A percentile compares a stretch with the other conserved stretches of the same genome.
phyloP scores from a whole-genome alignment of 768 basidiomycete genomes.

The Suillus subaureus region DNA sequence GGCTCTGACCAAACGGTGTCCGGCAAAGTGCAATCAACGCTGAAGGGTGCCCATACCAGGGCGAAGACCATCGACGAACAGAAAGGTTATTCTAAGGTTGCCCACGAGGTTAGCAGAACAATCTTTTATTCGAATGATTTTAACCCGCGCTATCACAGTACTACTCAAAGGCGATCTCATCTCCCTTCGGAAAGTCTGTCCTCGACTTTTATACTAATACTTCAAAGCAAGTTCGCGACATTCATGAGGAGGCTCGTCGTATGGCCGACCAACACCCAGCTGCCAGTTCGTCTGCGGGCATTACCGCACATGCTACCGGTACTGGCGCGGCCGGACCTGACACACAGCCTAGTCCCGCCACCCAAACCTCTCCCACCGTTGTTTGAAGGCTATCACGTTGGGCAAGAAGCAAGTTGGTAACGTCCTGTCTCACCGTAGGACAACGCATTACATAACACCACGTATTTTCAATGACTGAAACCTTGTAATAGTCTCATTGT shows the following conservation, averaged over 20 bases:
- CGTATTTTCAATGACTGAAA: conserved; percentile 4
- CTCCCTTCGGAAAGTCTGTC: conserved; percentile 78
- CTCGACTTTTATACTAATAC: conserved; percentile 83
- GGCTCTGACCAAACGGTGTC: conserved; percentile 85
- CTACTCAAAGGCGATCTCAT: conserved; percentile 74
- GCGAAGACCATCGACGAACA: conserved; percentile 80
- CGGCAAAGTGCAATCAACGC: conserved; percentile 64
- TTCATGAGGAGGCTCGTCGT: conserved; percentile 90
- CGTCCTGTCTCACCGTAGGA: not conserved
- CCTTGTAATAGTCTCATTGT: not conserved
- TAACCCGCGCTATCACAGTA: conserved; percentile 49
- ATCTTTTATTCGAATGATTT: not conserved
- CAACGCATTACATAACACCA: too few species aligned
- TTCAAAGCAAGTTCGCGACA: conserved; percentile 85
- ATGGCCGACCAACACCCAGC: conserved; percentile 54
- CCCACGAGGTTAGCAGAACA: conserved; percentile 56
- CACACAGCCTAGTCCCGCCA: conserved; percentile 15
- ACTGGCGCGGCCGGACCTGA: conserved; percentile 11
- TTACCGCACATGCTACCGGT: not conserved
- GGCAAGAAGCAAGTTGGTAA: not conserved
- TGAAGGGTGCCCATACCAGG: conserved; percentile 66
- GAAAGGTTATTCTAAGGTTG: conserved; percentile 71
- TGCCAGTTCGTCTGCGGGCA: conserved; percentile 16
- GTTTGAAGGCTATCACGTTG: not conserved
- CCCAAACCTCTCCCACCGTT: conserved; percentile 8